These are phyloP conservation scores for Microbotryum intermedium DNA, from an alignment of 1,284 basidiomycete species.

Conservation along the genomic window DNA sequence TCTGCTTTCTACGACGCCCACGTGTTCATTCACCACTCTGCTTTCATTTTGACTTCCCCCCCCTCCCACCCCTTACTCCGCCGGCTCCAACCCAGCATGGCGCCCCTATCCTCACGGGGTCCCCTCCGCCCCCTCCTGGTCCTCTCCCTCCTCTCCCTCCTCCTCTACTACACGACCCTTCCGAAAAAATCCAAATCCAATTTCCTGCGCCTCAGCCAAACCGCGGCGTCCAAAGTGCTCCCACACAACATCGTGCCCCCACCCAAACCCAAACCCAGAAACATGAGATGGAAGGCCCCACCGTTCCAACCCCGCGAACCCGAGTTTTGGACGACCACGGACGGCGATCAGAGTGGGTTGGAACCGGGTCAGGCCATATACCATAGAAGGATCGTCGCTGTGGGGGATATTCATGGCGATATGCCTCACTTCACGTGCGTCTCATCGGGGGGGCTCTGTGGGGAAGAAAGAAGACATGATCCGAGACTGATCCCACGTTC, in stretches of 20 bases:
- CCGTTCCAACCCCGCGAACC: neutral
- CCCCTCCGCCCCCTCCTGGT: neutral
- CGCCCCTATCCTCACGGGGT: no score
- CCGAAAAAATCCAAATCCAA: neutral
- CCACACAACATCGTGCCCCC: neutral
- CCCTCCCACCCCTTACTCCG: no score
- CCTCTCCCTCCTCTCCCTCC: neutral
- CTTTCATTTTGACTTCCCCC: no score
- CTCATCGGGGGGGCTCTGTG: no score
- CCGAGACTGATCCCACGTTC: no score
- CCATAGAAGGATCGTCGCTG: constrained; percentile 16
- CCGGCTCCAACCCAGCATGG: no score
- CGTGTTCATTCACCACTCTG: no score
- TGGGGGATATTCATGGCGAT: constrained; percentile 27
- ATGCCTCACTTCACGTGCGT: neutral
- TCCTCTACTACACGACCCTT: constrained; percentile 1
- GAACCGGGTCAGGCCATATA: neutral
- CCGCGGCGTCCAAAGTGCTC: neutral
- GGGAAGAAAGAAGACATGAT: no score
- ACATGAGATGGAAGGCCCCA: neutral
- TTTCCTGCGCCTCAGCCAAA: neutral
- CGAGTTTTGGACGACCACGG: constrained; percentile 1
- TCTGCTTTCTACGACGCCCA: no score
- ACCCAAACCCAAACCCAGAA: neutral
- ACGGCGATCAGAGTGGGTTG: neutral